Evolutionary conservation across 106 monocot genomes (phyloP), one percentile per base, ranked within the genome.

Genomic region (Allium cepa): DNA sequence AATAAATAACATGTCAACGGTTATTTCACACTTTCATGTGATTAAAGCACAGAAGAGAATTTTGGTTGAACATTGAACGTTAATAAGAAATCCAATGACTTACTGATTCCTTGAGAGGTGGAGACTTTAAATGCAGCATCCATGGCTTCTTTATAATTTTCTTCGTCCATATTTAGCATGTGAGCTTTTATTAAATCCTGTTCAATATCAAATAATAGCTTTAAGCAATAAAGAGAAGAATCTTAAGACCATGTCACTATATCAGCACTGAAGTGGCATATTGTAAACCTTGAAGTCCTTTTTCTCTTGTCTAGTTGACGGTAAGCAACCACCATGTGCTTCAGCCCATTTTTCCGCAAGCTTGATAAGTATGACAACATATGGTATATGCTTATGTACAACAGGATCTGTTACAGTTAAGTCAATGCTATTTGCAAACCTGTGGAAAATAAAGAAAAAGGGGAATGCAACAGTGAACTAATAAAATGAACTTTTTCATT

Each of bases 91-190:
- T 36, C 36, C n/a, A 80, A 9, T 14, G 72, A 75, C 93, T 85
- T 83, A 99, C 97, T 83, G 46, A 99, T 90, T 80, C 93, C 97
- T 64, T 46, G 72, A 75, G 90, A 27, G 28, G 77, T 56, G 28
- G 87, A 93, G 64, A 93, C 97, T 78, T 99, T 99, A 75, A 76
- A 99, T 69, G 97, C 75, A 10, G 97, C 88, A 71, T 87, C 90
- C 49, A 90, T 78, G 71, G 97, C 97, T 79, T 99, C 97, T 81
- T 77, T 89, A 74, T 99, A 99, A 49, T 99, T 99, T 75, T 99
- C 97, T 81, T 99, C 97, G 78, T 99, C 97, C 57, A 85, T 53
- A 79, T 87, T 83, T 73, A 84, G 68, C 97, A 83, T 90, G 72
- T 81, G 81, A 8, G 71, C 63, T 76, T 87, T 90, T 68, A 99